Evolutionary conservation across 768 basidiomycete species (phyloP).

Genomic region (Rhodotorula graminis): DNA sequence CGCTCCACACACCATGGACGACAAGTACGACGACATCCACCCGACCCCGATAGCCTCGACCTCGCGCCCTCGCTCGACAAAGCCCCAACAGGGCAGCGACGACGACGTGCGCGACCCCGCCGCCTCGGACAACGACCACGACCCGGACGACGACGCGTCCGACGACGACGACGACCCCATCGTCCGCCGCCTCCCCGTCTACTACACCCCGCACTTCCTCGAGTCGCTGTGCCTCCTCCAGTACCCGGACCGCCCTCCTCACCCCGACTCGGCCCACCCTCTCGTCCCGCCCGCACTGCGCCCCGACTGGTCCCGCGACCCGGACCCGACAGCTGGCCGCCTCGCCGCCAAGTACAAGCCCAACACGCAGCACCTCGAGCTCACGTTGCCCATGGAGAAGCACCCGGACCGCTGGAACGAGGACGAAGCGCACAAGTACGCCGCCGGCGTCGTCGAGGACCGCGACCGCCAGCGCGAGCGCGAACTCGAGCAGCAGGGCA

Average conservation of each 20-base stretch:
- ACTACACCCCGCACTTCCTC: conserved; percentile 41
- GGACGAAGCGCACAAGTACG: conserved; percentile 36
- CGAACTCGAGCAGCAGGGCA: conserved; percentile 17
- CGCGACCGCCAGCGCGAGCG: conserved; percentile 23
- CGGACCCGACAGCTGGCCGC: conserved; percentile 1
- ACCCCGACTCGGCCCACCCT: conserved; percentile 40
- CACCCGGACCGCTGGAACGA: conserved; percentile 40
- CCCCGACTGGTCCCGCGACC: conserved; percentile 32
- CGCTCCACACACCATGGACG: background rate
- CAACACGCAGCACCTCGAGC: conserved; percentile 39
- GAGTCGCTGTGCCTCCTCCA: conserved; percentile 43
- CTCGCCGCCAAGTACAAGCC: conserved; percentile 43
- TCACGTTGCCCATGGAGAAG: conserved; percentile 41
- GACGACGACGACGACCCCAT: conserved; percentile 40
- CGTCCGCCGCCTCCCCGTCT: conserved; percentile 43
- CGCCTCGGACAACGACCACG: background rate
- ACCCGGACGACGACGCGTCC: background rate
- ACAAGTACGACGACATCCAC: conserved; percentile 12
- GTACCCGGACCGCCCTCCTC: conserved; percentile 43
- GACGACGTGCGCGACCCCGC: background rate
- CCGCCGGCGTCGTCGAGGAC: conserved; percentile 31
- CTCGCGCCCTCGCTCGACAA: background rate
- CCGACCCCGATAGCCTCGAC: background rate
- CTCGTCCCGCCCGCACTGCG: conserved; percentile 39
- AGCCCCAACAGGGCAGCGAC: background rate